These are phyloP conservation scores for Aspergillus candidus DNA, from an alignment of 2,329 filamentous ascomycete species.

Conservation along the genomic window DNA sequence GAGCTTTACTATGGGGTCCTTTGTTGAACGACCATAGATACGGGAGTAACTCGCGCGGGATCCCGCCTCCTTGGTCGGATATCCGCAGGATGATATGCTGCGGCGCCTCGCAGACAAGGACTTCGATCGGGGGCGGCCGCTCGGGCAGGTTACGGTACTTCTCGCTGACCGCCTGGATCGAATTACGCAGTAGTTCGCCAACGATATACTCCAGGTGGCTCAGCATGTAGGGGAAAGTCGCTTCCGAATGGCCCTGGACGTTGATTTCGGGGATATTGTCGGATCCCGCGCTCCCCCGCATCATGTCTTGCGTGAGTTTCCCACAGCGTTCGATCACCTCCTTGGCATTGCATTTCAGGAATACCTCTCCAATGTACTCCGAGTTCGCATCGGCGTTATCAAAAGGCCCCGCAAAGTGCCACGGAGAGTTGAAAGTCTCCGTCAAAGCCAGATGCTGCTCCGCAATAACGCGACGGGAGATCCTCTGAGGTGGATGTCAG, in stretches of 20 bases:
- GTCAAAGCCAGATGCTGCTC: slow-evolving; percentile 95
- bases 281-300: slow-evolving; percentile 67
- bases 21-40: slow-evolving; percentile 97
- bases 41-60: slow-evolving; percentile 75
- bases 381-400: slow-evolving; percentile 56
- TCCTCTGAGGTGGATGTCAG: slow-evolving; percentile 53
- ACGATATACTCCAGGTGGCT: slow-evolving; percentile 96
- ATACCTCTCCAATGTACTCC: slow-evolving; percentile 93
- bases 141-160: slow-evolving; percentile 48
- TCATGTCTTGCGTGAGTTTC: slow-evolving; percentile 66
- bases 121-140: slow-evolving; percentile 75
- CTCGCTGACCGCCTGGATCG: slow-evolving; percentile 86
- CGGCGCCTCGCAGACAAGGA: slow-evolving; percentile 86
- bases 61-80: slow-evolving; percentile 89
- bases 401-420: slow-evolving; percentile 78
- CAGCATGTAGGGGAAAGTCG: slow-evolving; percentile 92
- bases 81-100: slow-evolving; percentile 96
- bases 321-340: slow-evolving; percentile 84
- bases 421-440: slow-evolving; percentile 84
- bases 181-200: slow-evolving; percentile 89
- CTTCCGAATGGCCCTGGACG: slow-evolving; percentile 76
- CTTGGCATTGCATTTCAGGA: slow-evolving; percentile 83
- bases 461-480: slow-evolving; percentile 91
- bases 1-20: slow-evolving; percentile 69
- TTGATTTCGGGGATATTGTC: slow-evolving; percentile 71